Percentiles rank a stretch among this genome's conserved stretches.
Conservation (phyloP, 169 alveolate species). For the Plasmodium blacklocki region DNA sequence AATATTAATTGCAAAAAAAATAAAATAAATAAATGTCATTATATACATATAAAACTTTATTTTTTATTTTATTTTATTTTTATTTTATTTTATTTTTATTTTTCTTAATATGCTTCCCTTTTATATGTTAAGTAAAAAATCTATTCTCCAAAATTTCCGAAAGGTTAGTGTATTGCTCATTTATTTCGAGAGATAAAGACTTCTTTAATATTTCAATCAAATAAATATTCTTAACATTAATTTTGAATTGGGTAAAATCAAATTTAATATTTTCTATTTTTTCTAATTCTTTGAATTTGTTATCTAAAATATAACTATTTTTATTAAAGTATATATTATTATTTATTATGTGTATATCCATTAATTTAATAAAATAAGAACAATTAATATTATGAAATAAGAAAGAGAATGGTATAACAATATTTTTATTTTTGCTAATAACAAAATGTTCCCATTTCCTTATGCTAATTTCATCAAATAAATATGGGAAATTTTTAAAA, state of each 20-base stretch:
- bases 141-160: constrained; percentile 51
- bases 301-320: constrained; percentile 53
- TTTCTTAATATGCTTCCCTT: too few relatives aligned
- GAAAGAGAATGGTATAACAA: constrained; percentile 65
- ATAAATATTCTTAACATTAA: constrained; percentile 57
- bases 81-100: too few relatives aligned
- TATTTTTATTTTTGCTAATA: constrained; percentile 49
- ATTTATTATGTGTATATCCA: constrained; percentile 55
- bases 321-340: constrained; percentile 65
- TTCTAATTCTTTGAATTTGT: constrained; percentile 55
- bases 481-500: constrained; percentile 66
- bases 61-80: background rate
- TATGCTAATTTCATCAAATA: constrained; percentile 31
- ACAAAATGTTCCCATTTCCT: constrained; percentile 55
- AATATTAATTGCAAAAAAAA: background rate
- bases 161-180: constrained; percentile 42
- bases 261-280: constrained; percentile 45
- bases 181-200: constrained; percentile 51
- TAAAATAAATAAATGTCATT: background rate
- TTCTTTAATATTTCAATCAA: constrained; percentile 39
- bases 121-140: background rate
- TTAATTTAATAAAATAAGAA: constrained; percentile 52
- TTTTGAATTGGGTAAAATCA: constrained; percentile 48
- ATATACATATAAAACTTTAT: background rate
- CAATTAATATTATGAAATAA: constrained; percentile 64